These are phyloP conservation scores for Chaetomiaceae sp. DNA, from an alignment of 2,329 filamentous ascomycete genomes.

Conservation along the genomic window DNA sequence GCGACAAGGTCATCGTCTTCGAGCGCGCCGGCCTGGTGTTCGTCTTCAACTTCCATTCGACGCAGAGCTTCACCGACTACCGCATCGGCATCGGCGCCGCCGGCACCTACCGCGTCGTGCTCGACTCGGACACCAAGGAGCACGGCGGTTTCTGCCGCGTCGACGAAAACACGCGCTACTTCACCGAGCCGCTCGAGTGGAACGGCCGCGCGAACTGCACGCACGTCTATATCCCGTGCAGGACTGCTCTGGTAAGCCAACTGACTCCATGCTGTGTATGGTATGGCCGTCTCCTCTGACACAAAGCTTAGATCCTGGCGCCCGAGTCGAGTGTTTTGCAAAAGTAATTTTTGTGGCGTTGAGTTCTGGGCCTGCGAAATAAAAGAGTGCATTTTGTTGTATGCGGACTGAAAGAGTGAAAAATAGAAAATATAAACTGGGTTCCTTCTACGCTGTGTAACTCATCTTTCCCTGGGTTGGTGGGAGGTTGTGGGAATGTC, in stretches of 20 bases:
- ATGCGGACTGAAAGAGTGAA: not conserved
- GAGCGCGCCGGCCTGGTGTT: conserved; percentile 86
- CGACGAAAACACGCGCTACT: conserved; percentile 76
- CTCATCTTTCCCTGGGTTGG: not conserved
- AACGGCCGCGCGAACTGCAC: conserved; percentile 85
- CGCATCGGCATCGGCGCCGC: conserved; percentile 78
- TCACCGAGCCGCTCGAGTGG: conserved; percentile 86
- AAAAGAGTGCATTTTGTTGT: not conserved
- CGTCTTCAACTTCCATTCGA: conserved; percentile 93
- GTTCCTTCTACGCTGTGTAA: not conserved
- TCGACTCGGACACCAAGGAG: conserved; percentile 71
- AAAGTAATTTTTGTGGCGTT: conserved; percentile 1
- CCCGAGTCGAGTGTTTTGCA: conserved; percentile 30
- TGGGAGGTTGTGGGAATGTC: conserved; percentile 1
- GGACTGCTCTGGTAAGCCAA: conserved; percentile 69
- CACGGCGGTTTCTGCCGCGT: conserved; percentile 78
- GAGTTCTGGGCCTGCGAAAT: not conserved
- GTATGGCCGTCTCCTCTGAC: conserved; percentile 1
- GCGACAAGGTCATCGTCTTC: conserved; percentile 92
- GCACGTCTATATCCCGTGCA: conserved; percentile 81
- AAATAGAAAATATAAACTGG: not conserved
- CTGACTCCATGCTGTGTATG: not conserved
- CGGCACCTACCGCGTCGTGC: conserved; percentile 80
- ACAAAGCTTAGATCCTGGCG: conserved; percentile 23
- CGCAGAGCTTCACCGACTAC: conserved; percentile 83